Base-by-base conservation (phyloP, 2,329 filamentous ascomycete species). In the Dactylellina cionopaga region DNA sequence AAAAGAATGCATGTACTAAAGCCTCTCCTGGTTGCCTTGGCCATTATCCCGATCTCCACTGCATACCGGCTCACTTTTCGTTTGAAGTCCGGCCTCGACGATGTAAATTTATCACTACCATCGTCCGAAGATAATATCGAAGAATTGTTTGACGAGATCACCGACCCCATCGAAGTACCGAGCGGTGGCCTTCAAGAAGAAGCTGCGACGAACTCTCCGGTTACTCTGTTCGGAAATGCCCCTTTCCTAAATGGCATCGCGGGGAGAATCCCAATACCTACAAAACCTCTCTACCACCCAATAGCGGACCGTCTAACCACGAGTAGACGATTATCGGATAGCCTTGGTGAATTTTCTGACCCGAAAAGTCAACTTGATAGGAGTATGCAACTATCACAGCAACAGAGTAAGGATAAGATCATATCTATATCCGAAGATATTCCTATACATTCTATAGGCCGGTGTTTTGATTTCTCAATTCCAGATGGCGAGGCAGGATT, bases 391-490 rank as follows among this genome's bases (percentile, higher is more conserved):
- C 47, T 46, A 13, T 60, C 54, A 2, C 63, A 60, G 19, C 43
- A 27, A 11, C 24, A 15, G 2, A n/a, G 19, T 2, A 25, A 59
- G n/a, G 44, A 33, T 29, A 25, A 35, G 10, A 13, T 56, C 1
- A 6, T 58, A 1, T 27, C 33, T 5, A 35, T 43, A 2, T 37
- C 41, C 4, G 29, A 44, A 2, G 46, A 29, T 13, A 27, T 71
- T 0, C 56, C 66, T 2, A 1, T 49, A 0, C 2, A 58, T 5
- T 71, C 66, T 2, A 6, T 17, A 0, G 66, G 66, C 0, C 43
- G 58, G 2, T 71, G 66, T 37, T 52, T 58, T n/a, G 66, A 71
- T 2, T 64, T 71, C 39, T 1, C 19, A n/a, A 27, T 33, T 11
- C 49, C 56, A 10, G 56, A n/a, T n/a, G n/a, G n/a, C n/a, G n/a